A percentile compares a stretch with the other conserved stretches of the same genome.
Conservation (phyloP, 1,284 basidiomycete species). For the Cystobasidium pallidum region DNA sequence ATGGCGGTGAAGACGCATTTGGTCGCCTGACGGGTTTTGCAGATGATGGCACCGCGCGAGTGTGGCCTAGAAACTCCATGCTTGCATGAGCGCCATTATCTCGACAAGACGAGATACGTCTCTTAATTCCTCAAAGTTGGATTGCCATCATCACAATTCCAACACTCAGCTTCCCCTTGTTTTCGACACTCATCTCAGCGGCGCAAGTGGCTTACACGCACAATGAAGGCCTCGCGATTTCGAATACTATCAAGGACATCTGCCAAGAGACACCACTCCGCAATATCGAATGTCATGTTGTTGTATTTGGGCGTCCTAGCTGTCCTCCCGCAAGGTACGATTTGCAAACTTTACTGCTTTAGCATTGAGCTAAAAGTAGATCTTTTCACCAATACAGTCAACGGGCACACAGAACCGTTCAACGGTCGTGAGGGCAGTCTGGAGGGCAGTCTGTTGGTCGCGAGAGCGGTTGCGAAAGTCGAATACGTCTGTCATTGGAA, state of each 20-base stretch:
- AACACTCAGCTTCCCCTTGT: background rate
- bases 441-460: slow-evolving; percentile 21
- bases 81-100: background rate
- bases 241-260: background rate
- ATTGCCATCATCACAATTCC: too few relatives aligned
- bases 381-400: background rate
- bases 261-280: background rate
- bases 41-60: background rate
- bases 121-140: too few relatives aligned
- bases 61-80: background rate
- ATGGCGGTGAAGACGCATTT: background rate
- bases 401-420: background rate
- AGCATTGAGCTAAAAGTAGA: background rate
- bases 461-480: slow-evolving; percentile 18
- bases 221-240: background rate
- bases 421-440: background rate
- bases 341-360: background rate
- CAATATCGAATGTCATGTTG: background rate
- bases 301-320: background rate
- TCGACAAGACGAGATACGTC: too few relatives aligned
- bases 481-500: slow-evolving; percentile 34
- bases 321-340: background rate
- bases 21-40: background rate
- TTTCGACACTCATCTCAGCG: background rate
- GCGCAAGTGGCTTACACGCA: background rate